These are phyloP conservation scores for Flaveria robusta DNA, from an alignment of 129 eudicot species.

Conservation along the genomic window DNA sequence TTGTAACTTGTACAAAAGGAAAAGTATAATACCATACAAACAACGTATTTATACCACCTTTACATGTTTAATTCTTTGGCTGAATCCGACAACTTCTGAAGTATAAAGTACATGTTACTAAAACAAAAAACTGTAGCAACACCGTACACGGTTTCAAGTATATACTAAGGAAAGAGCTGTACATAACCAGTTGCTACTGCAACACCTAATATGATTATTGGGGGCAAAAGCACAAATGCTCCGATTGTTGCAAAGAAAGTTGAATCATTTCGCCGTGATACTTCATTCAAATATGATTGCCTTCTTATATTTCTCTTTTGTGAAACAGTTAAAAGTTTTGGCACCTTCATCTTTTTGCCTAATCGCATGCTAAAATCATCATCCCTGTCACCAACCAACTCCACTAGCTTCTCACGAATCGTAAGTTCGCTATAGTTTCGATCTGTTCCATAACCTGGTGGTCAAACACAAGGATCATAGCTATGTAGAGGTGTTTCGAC, in stretches of 20 bases:
- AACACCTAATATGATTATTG: conserved; percentile 67
- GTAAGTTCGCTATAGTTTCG: conserved; percentile 46
- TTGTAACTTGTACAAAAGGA: too few species aligned
- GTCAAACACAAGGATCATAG: too few species aligned
- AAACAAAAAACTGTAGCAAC: too few species aligned
- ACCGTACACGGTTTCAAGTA: conserved; percentile 13
- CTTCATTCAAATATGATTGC: conserved; percentile 77
- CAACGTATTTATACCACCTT: too few species aligned
- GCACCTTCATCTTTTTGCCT: conserved; percentile 72
- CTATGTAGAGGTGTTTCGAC: too few species aligned
- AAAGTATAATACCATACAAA: too few species aligned
- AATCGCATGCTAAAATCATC: conserved; percentile 78
- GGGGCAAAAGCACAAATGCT: conserved; percentile 90
- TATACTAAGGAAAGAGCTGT: conserved; percentile 74
- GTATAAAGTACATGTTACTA: too few species aligned
- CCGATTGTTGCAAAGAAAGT: conserved; percentile 82
- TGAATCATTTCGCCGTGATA: conserved; percentile 77
- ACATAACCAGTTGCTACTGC: conserved; percentile 88
- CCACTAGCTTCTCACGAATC: conserved; percentile 69
- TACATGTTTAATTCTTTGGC: too few species aligned
- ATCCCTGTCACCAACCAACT: conserved; percentile 71
- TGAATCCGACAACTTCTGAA: too few species aligned
- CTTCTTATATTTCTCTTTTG: conserved; percentile 89
- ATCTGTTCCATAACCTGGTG: conserved; percentile 59
- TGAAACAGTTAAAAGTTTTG: conserved; percentile 75